Base-by-base conservation (phyloP, 1,284 basidiomycete genomes). In the Trametes hirsuta region DNA sequence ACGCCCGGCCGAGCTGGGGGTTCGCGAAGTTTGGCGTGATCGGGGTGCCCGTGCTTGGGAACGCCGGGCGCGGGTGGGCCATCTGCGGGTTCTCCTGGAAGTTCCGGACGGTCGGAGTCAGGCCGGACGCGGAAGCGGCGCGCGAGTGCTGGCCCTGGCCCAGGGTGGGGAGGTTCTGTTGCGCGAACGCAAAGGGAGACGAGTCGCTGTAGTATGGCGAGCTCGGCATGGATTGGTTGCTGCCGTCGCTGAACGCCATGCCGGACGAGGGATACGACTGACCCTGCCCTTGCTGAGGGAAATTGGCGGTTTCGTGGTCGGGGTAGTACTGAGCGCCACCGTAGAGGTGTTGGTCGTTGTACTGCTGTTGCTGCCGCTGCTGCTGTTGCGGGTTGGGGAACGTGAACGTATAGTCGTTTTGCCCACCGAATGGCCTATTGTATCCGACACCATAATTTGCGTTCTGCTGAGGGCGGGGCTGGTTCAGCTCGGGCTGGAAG, bases 201-300 rank as follows among this genome's bases (percentile, higher is more conserved):
- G 55, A 46, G 5, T 66, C 58, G 53, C 53, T 51, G 55, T 64
- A 66, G 55, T 52, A 66, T 0, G 63, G 59, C 10, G 64, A 63
- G 55, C 56, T 61, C 15, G 64, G 61, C 53, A 65, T 61, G 47
- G 58, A 57, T 41, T 62, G 64, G 18, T 36, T 53, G 12, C 56
- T 48, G 10, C 50, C 53, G 45, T 51, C 55, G 6, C 55, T 49
- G 51, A 53, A 64, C 12, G 55, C 21, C 12, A 59, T 49, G 42
- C 48, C 42, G 15, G 60, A 47, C n/a, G 49, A 59, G 14, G 44
- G 40, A 35, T 34, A 50, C 15, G 25, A 24, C 50, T 53, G 59
- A 21, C 52, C 53, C 34, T 51, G 49, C 8, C 37, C 50, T 11
- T 41, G 45, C 21, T 58, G 61, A 3, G 48, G 36, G 47, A 18